Percentiles rank a stretch among this genome's conserved stretches.
phyloP scores from a whole-genome alignment of 2,329 filamentous ascomycete species.

The Claviceps humidiphila region DNA sequence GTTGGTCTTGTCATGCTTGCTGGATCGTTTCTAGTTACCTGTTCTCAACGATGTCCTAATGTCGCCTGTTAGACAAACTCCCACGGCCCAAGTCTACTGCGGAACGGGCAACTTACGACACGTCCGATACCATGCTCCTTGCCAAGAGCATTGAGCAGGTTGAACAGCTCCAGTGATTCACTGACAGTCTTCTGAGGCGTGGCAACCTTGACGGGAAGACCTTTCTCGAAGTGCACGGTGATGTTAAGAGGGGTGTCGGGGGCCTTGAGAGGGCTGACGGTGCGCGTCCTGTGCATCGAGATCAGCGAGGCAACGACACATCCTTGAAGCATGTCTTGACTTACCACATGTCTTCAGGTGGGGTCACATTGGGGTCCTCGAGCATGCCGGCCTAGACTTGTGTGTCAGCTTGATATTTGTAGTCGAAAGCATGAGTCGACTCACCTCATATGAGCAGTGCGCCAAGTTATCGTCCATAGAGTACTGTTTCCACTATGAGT shows the following conservation, averaged over 20 bases:
- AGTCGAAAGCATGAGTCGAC: neutral
- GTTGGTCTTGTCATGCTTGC: neutral
- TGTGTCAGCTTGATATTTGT: neutral
- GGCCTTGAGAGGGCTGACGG: conserved; percentile 1
- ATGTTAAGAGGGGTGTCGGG: neutral
- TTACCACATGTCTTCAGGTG: neutral
- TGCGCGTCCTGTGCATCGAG: conserved; percentile 1
- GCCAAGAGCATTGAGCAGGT: neutral
- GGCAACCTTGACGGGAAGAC: neutral
- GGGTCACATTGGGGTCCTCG: neutral
- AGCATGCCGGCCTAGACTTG: conserved; percentile 1
- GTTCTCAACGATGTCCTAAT: conserved; percentile 1
- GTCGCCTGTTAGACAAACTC: neutral
- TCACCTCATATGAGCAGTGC: conserved; percentile 2
- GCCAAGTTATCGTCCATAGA: conserved; percentile 5
- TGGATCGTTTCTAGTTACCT: neutral
- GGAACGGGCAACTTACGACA: neutral
- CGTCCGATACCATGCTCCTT: conserved; percentile 1
- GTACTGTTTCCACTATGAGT: neutral
- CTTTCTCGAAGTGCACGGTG: conserved; percentile 1
- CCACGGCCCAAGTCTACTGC: too few relatives aligned
- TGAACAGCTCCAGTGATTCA: conserved; percentile 1
- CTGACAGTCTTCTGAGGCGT: neutral
- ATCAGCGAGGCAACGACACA: neutral
- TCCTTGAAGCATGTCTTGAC: neutral